Evolutionary conservation across 352 stramenopile genomes (phyloP), one percentile per base, ranked within the genome.

Genomic region (Phytopythium sindhum): DNA sequence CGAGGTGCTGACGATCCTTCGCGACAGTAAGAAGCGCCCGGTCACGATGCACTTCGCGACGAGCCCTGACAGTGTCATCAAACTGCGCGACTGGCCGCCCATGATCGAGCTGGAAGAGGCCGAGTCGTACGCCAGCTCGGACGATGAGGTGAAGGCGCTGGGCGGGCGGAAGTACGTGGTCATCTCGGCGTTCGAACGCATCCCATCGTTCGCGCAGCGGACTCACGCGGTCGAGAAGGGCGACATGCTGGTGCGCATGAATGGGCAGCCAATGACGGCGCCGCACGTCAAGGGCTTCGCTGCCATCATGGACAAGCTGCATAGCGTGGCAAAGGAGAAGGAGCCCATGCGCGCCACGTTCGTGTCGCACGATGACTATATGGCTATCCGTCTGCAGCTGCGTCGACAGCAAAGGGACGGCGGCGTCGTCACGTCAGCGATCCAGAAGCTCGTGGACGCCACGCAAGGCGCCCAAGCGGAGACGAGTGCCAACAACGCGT

Each of bases 41-140:
- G 80, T 77, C 39, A 89, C 78, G 56, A 71, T 95, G 50, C 78
- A 91, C 31, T 93, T 95, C 58, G 84, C 80, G 1, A 72, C 77
- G 5, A 95, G 81, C 61, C 86, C 86, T 0, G 86, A 95, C 59
- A 73, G 78, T 12, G 82, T 95, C 52, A 79, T 95, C 50, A 90
- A 81, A 61, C 63, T 95, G 37, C 81, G 78, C 0, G 74, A 90
- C 23, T 95, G 86, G 86, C 86, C 86, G n/a, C 86, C 86, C 26
- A 89, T 93, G 79, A 73, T 95, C 24, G 83, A 92, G 58, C 65
- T 88, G 50, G 86, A 95, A 61, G 75, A 74, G 21, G 79, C 66
- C 10, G 72, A 66, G 14, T 73, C 71, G 1, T 73, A 75, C 39
- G 60, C 65, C 4, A 68, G 42, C 10, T 56, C 42, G 15, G 73